Evolutionary conservation across 768 basidiomycete genomes (phyloP).

Genomic region (Mycena leptocephala): DNA sequence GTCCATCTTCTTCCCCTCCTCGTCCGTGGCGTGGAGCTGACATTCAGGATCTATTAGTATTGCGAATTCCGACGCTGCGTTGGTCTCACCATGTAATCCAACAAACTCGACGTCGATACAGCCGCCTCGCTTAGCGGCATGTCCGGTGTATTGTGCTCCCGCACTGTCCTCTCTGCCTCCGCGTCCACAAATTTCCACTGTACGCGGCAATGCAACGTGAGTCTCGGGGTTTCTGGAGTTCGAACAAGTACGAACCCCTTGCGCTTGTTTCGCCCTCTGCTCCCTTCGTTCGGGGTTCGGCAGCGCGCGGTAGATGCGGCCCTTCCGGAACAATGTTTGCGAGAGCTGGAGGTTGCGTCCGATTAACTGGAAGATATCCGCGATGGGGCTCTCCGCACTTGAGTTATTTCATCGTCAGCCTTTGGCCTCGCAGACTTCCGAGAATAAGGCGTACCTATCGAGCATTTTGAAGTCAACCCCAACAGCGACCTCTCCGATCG

Average conservation of each 20-base stretch:
- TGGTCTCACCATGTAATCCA: slow-evolving; percentile 30
- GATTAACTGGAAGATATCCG: slow-evolving; percentile 1
- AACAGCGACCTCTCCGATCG: slow-evolving; percentile 32
- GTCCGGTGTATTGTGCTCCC: neutral
- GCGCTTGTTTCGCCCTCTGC: neutral
- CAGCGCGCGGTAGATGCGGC: slow-evolving; percentile 26
- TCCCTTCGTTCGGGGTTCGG: slow-evolving; percentile 25
- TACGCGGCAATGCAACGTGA: neutral
- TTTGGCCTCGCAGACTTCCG: neutral
- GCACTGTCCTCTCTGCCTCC: neutral
- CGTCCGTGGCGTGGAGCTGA: slow-evolving; percentile 34
- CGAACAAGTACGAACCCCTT: neutral
- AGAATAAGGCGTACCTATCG: neutral
- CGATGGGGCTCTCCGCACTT: slow-evolving; percentile 19
- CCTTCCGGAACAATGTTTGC: slow-evolving; percentile 29
- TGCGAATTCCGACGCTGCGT: no score
- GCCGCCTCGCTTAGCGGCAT: slow-evolving; percentile 12
- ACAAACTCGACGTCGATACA: slow-evolving; percentile 19
- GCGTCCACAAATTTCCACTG: neutral
- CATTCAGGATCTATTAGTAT: no score
- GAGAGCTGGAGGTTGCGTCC: slow-evolving; percentile 16
- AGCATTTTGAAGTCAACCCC: slow-evolving; percentile 31
- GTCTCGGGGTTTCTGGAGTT: neutral
- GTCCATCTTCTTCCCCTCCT: slow-evolving; percentile 32
- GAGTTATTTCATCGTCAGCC: neutral